Evolutionary conservation across 1,139 yeast genomes (phyloP).

Genomic region (Hemisphaericaspora subhashii): DNA sequence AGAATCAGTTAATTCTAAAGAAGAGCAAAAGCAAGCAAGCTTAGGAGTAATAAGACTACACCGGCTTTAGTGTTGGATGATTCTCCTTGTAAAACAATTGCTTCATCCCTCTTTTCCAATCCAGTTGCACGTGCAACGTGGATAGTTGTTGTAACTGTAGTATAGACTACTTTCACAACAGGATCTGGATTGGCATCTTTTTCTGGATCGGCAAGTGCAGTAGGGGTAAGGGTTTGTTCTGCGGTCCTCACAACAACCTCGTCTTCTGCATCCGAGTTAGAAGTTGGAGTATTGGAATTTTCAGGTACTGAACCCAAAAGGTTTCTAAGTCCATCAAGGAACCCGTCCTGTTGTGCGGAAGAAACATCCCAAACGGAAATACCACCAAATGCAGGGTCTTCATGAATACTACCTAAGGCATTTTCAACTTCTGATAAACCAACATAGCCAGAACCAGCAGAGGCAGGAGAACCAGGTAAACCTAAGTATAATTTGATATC

Average conservation of each 20-base stretch:
- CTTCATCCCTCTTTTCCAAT: conserved; percentile 10
- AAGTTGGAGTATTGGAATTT: too few species aligned
- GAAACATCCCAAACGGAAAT: conserved; percentile 31
- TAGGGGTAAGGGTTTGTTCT: too few species aligned
- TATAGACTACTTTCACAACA: conserved; percentile 5
- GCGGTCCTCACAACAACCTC: background rate
- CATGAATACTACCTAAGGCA: conserved; percentile 16
- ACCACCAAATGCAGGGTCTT: conserved; percentile 25
- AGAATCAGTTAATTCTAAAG: too few species aligned
- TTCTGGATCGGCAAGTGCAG: too few species aligned
- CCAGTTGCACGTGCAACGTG: conserved; percentile 4
- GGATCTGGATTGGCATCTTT: background rate
- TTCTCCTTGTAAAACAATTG: background rate
- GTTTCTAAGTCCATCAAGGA: conserved; percentile 7
- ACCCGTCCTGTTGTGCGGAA: conserved; percentile 13
- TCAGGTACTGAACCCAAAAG: conserved; percentile 11
- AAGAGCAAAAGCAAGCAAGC: background rate
- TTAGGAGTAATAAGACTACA: background rate
- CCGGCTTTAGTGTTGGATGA: background rate
- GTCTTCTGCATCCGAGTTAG: background rate
- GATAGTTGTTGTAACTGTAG: conserved; percentile 13
- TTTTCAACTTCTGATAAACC: conserved; percentile 15
- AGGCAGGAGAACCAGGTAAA: conserved; percentile 25
- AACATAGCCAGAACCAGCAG: conserved; percentile 25
- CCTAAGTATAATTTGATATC: conserved; percentile 28